Percentiles rank a stretch among this genome's conserved stretches.
Evolutionary conservation across 208 protist genomes (phyloP).

Genomic region (Leishmania tropica): DNA sequence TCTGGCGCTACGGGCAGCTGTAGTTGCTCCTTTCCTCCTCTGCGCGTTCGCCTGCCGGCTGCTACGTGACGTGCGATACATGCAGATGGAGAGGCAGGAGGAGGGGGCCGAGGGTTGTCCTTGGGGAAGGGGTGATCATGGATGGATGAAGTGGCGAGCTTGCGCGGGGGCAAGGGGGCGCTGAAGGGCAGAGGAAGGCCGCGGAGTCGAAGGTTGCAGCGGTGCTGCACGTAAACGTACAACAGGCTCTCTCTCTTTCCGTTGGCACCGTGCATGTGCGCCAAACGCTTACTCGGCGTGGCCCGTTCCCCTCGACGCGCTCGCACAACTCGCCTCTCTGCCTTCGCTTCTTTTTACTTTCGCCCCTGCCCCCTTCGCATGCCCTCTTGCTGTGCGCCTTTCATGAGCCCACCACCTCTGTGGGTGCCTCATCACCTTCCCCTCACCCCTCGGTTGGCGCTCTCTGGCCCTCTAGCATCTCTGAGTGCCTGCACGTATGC

Average conservation of each 20-base stretch:
- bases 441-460: neutral
- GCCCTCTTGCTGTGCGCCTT: neutral
- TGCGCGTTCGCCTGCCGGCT: neutral
- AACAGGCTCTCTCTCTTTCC: neutral
- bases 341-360: neutral
- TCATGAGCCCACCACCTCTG: neutral
- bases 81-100: neutral
- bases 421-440: neutral
- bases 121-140: neutral
- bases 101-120: neutral
- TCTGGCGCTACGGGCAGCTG: conserved; percentile 62
- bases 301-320: too few relatives aligned
- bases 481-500: neutral
- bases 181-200: neutral
- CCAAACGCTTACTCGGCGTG: too few relatives aligned
- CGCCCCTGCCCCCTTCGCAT: neutral
- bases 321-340: too few relatives aligned
- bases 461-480: neutral
- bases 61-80: neutral
- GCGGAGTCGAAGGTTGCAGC: neutral
- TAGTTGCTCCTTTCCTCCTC: conserved; percentile 1
- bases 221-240: neutral
- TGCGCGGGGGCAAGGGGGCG: neutral
- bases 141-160: neutral
- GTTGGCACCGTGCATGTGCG: too few relatives aligned